phyloP scores from a whole-genome alignment of 495 filamentous ascomycete genomes.

The Cercophora samala region DNA sequence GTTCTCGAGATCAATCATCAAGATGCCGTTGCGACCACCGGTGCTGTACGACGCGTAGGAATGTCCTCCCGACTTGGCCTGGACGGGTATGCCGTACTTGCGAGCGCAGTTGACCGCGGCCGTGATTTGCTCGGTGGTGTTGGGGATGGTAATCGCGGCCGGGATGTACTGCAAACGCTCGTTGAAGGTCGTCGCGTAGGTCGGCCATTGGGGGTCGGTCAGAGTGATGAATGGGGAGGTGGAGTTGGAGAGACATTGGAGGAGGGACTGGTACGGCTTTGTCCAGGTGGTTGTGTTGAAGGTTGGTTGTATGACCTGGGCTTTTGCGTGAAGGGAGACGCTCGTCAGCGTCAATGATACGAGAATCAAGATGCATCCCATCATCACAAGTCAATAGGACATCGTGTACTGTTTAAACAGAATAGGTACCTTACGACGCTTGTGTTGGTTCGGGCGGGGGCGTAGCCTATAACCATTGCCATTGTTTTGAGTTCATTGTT shows the following conservation, averaged over 20 bases:
- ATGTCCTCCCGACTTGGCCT: slow-evolving; percentile 65
- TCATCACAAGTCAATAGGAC: not conserved
- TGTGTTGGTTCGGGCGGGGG: too few relatives aligned
- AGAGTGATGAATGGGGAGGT: slow-evolving; percentile 20
- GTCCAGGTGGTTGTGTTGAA: not conserved
- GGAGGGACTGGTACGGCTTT: slow-evolving; percentile 1
- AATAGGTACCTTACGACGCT: not conserved
- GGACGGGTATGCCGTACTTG: slow-evolving; percentile 50
- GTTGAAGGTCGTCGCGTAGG: slow-evolving; percentile 52
- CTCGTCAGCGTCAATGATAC: not conserved
- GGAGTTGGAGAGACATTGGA: slow-evolving; percentile 16
- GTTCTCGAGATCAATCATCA: slow-evolving; percentile 51
- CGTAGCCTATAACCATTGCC: too few relatives aligned
- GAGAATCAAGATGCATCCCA: not conserved
- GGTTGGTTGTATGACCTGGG: not conserved
- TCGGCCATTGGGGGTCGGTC: slow-evolving; percentile 28
- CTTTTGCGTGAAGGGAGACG: not conserved
- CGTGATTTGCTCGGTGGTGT: slow-evolving; percentile 47
- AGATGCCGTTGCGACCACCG: slow-evolving; percentile 47
- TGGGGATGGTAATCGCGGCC: slow-evolving; percentile 54
- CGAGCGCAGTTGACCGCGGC: slow-evolving; percentile 50
- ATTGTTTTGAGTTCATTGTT: not conserved
- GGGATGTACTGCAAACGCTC: slow-evolving; percentile 54
- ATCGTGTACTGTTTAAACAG: not conserved
- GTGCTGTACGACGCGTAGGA: slow-evolving; percentile 60